Base-by-base conservation (phyloP, 768 basidiomycete genomes). In the Termitomyces sp. region DNA sequence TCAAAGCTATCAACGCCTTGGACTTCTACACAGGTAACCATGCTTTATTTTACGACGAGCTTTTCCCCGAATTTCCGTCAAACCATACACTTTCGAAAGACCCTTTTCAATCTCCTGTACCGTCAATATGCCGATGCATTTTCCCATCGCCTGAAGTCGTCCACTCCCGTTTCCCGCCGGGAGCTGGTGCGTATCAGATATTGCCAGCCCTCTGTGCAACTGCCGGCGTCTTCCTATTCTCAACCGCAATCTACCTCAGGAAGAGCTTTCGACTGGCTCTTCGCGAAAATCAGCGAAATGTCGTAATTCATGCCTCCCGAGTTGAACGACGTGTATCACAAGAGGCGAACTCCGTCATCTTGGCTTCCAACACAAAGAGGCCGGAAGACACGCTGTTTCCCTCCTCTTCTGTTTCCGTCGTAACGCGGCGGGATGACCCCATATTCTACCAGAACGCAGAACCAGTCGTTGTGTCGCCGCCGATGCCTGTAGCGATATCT, bases 11-110 rank as follows among this genome's bases (percentile, higher is more conserved):
- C 45, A 39, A 58, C 9, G 45, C 51, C 15, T 8, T 58, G 36
- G 58, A 58, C 27, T 58, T 58, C 13, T 58, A 58, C n/a, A 54
- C 58, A 37, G 58, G 51, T 18, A 58, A 58, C 24, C 51, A 37
- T 31, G 47, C 9, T 22, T 11, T 57, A 2, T 42, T 50, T 18
- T 51, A 44, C 11, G 27, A 51, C 5, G 36, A 45, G 18, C 30
- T 47, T 18, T 58, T 58, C 13, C 50, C 31, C 7, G 51, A 46
- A 33, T 15, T n/a, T 24, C 4, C 20, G 30, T n/a, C n/a, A 5
- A 34, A 36, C 22, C 2, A 22, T 18, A 49, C 22, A 24, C 37
- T 3, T 24, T 22, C 33, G 8, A 46, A 36, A 36, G 44, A 46
- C 33, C 54, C 44, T 20, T 46, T 55, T 34, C 42, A 24, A 12